These are phyloP conservation scores for Chlorella sp. DNA, from an alignment of 139 green algal genomes.

Conservation along the genomic window DNA sequence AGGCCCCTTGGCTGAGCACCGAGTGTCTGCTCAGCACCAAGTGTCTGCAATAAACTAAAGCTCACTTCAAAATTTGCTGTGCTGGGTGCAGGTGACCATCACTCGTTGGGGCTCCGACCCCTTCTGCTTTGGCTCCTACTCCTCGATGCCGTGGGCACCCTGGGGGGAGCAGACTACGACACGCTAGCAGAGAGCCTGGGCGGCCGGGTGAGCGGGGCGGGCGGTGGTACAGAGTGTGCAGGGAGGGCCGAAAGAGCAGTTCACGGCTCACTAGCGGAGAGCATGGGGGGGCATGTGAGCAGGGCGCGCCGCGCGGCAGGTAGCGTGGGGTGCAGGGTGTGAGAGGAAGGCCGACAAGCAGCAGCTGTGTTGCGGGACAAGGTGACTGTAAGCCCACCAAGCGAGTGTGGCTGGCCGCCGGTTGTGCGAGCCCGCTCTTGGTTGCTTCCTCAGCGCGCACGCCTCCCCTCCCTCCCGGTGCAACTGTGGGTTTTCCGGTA, in stretches of 20 bases:
- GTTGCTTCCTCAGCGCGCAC: no score
- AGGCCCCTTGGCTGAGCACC: background rate
- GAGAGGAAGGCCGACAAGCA: no score
- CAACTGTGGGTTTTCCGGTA: no score
- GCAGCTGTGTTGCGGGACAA: no score
- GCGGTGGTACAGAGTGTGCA: no score
- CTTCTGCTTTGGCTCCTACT: constrained; percentile 88
- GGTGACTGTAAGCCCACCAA: no score
- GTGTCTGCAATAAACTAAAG: background rate
- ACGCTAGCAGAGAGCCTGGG: constrained; percentile 74
- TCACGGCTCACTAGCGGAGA: background rate
- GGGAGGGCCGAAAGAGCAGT: background rate
- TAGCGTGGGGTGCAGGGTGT: background rate
- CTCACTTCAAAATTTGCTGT: no score
- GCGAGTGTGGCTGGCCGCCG: no score
- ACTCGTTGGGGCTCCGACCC: constrained; percentile 91
- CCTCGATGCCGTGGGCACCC: constrained; percentile 79
- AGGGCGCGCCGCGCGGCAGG: background rate
- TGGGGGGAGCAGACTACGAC: constrained; percentile 89
- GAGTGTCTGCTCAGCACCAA: constrained; percentile 76
- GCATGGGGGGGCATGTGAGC: background rate
- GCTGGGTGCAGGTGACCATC: constrained; percentile 28
- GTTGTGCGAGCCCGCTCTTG: no score
- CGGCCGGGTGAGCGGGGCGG: constrained; percentile 40
- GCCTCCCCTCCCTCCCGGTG: no score